Percentiles rank a stretch among this genome's conserved stretches.
Conservation (phyloP, 371 early-diverging fungal genomes). For the Apophysomyces sp. region DNA sequence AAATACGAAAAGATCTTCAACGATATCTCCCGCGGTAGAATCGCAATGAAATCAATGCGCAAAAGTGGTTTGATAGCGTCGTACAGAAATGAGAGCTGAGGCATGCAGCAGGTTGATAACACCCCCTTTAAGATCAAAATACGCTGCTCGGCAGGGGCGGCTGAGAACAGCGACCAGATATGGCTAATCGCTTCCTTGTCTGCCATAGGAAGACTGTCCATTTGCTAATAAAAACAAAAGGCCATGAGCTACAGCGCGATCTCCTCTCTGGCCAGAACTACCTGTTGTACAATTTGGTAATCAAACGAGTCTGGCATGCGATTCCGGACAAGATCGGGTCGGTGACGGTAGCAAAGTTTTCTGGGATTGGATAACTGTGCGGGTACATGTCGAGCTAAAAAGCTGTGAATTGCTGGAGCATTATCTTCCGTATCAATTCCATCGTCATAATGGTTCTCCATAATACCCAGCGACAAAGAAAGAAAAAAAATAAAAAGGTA, state of each 20-base stretch:
- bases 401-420: conserved; percentile 28
- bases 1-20: conserved; percentile 81
- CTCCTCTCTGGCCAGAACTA: conserved; percentile 10
- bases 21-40: conserved; percentile 79
- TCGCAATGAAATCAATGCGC: conserved; percentile 79
- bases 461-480: not conserved
- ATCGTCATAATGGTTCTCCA: not conserved
- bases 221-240: conserved; percentile 25
- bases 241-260: not conserved
- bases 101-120: conserved; percentile 73
- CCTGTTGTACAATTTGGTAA: conserved; percentile 18
- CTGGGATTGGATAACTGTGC: conserved; percentile 34
- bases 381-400: conserved; percentile 43
- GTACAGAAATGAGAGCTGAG: conserved; percentile 77
- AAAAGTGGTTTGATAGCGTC: conserved; percentile 66
- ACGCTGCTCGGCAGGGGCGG: conserved; percentile 59
- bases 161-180: conserved; percentile 63
- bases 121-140: conserved; percentile 68
- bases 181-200: conserved; percentile 55
- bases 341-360: conserved; percentile 31
- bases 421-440: conserved; percentile 2
- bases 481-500: not conserved
- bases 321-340: conserved; percentile 27
- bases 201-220: conserved; percentile 40
- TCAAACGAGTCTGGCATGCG: conserved; percentile 25